These are phyloP conservation scores for Casuarina glauca DNA, from an alignment of 306 rosid species.

Conservation along the genomic window DNA sequence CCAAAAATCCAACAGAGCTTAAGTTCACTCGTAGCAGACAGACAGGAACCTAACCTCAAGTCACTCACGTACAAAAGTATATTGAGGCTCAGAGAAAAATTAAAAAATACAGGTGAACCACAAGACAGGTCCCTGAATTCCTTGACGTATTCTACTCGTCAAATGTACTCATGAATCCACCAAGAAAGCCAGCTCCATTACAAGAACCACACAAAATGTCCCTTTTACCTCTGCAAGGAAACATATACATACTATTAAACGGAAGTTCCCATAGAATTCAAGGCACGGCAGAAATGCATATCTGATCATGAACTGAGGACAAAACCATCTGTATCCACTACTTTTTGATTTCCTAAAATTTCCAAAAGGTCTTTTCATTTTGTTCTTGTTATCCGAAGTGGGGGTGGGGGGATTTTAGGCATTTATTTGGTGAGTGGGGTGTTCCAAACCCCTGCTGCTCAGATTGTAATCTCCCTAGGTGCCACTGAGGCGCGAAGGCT, in stretches of 20 bases:
- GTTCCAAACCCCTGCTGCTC: too few species aligned
- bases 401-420: too few species aligned
- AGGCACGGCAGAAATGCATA: background rate
- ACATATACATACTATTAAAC: background rate
- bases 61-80: background rate
- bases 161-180: constrained; percentile 88
- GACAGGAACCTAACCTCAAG: background rate
- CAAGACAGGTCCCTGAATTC: background rate
- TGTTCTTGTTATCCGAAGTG: too few species aligned
- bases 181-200: constrained; percentile 93
- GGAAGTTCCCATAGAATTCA: background rate
- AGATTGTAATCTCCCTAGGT: too few species aligned
- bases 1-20: background rate
- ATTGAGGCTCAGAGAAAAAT: background rate
- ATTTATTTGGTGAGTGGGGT: too few species aligned
- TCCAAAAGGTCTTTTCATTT: too few species aligned
- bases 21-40: background rate
- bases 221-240: constrained; percentile 76
- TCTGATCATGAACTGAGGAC: background rate
- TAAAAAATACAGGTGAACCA: background rate
- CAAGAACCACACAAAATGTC: constrained; percentile 84
- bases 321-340: too few species aligned
- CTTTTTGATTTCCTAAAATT: too few species aligned
- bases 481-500: too few species aligned
- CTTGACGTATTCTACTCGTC: constrained; percentile 49